These are phyloP conservation scores for Arachis stenosperma DNA, from an alignment of 306 rosid genomes.

Conservation along the genomic window DNA sequence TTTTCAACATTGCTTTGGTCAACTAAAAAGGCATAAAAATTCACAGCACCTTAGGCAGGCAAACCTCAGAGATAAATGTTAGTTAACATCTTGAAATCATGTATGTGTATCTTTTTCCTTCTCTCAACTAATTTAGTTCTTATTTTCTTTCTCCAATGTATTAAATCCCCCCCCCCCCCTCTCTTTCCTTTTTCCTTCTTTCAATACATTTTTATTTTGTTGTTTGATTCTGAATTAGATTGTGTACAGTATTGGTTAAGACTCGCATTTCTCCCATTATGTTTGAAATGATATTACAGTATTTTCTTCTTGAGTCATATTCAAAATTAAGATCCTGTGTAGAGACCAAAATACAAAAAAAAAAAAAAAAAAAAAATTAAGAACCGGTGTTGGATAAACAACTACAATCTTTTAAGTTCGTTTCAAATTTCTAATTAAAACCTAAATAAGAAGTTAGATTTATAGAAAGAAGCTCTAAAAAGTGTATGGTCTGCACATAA, in stretches of 20 bases:
- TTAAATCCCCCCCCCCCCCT: not conserved
- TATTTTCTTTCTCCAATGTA: slow-evolving; percentile 7
- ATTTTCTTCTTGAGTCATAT: too few relatives aligned
- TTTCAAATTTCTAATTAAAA: too few relatives aligned
- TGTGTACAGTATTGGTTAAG: slow-evolving; percentile 5
- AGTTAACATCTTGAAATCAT: slow-evolving; percentile 55
- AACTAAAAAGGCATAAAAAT: not conserved
- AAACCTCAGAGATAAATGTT: slow-evolving; percentile 53
- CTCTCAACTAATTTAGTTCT: slow-evolving; percentile 30
- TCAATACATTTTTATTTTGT: slow-evolving; percentile 5
- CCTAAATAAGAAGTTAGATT: too few relatives aligned
- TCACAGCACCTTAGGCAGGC: slow-evolving; percentile 46
- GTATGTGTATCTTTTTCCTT: slow-evolving; percentile 49
- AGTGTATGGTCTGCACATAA: too few relatives aligned
- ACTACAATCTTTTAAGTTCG: too few relatives aligned
- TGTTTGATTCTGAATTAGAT: not conserved
- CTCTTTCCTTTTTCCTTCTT: not conserved
- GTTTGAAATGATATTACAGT: too few relatives aligned
- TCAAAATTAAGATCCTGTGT: too few relatives aligned
- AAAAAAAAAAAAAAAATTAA: too few relatives aligned
- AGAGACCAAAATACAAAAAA: too few relatives aligned
- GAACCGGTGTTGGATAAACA: too few relatives aligned
- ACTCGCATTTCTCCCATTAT: not conserved
- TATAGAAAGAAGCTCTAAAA: too few relatives aligned
- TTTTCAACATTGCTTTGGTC: slow-evolving; percentile 41